These are phyloP conservation scores for Triangularia setosa DNA, from an alignment of 2,329 filamentous ascomycete species.

Conservation along the genomic window DNA sequence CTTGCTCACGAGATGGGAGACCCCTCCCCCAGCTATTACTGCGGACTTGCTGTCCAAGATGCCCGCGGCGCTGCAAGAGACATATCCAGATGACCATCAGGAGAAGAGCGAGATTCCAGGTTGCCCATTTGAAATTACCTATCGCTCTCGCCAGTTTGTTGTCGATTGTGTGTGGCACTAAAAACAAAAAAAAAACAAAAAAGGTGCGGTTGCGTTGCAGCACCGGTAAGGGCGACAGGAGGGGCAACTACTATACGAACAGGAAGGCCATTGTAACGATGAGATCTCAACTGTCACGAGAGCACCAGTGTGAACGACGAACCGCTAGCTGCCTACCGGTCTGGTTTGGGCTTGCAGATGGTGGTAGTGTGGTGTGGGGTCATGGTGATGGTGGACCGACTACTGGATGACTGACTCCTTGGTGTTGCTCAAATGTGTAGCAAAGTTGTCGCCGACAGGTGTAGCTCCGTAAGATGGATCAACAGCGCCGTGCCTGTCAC, in stretches of 20 bases:
- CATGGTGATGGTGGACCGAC: neutral
- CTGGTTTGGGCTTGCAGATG: neutral
- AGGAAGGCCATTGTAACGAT: neutral
- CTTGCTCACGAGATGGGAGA: too few relatives aligned
- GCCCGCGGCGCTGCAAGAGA: neutral
- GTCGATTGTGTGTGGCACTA: neutral
- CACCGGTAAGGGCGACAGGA: constrained; percentile 6
- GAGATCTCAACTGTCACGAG: constrained; percentile 3
- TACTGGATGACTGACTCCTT: neutral
- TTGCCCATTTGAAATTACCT: neutral
- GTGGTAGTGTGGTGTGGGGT: neutral
- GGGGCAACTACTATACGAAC: constrained; percentile 2
- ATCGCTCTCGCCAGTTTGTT: neutral
- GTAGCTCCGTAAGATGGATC: neutral
- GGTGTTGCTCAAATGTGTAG: neutral
- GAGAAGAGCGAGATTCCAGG: neutral
- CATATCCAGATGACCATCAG: neutral
- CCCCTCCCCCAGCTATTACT: neutral
- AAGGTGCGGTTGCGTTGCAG: constrained; percentile 8
- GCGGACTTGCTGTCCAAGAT: neutral
- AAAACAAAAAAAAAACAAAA: too few relatives aligned
- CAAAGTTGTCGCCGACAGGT: neutral
- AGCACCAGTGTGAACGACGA: constrained; percentile 1
- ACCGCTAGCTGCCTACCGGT: neutral
- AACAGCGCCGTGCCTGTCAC: neutral